Base-by-base conservation (phyloP, 306 rosid genomes). In the Carpinus fangiana region DNA sequence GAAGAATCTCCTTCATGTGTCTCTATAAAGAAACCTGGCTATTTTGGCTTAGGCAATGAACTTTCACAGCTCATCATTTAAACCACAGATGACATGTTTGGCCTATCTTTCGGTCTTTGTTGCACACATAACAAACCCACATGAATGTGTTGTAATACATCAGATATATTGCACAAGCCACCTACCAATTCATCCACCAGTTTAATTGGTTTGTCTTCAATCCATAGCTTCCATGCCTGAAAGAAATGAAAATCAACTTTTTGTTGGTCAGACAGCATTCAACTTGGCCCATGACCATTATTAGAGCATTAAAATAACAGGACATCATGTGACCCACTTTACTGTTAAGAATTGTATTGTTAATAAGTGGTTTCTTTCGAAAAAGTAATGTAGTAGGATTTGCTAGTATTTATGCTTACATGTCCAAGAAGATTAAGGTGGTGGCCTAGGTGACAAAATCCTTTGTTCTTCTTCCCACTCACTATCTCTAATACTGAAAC, bases 401-500 rank as follows among this genome's bases (percentile, higher is more conserved):
- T 64, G 2, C 9, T 1, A 36, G 4, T 53, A 28, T 68, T 26
- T 67, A 20, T 14, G 43, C 82, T 82, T 82, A 86, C 89, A 73
- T 86, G 86, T 81, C 85, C 82, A 74, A 85, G 88, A 69, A 89
- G 88, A 74, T 86, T 87, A 28, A 56, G 84, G 46, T 61, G n/a
- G 23, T 84, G 78, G 31, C 53, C 52, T 43, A 55, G 61, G 28
- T 84, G 76, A 31, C 14, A 77, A 81, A 84, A 90, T 48, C 66
- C 90, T 61, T 84, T 80, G 26, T 76, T 87, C 62, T 87, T 87
- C 80, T 61, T 90, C 23, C 91, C 91, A 57, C 91, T 84, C 7
- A 90, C 45, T 11, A 87, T 83, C 79, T 90, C 93, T 8, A 89
- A 48, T 8, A 86, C 46, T 21, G 86, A 73, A 5, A 86, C 86